A percentile compares a stretch with the other conserved stretches of the same genome.
Conservation (phyloP, 2,329 filamentous ascomycete species). For the Fusarium oxysporum region DNA sequence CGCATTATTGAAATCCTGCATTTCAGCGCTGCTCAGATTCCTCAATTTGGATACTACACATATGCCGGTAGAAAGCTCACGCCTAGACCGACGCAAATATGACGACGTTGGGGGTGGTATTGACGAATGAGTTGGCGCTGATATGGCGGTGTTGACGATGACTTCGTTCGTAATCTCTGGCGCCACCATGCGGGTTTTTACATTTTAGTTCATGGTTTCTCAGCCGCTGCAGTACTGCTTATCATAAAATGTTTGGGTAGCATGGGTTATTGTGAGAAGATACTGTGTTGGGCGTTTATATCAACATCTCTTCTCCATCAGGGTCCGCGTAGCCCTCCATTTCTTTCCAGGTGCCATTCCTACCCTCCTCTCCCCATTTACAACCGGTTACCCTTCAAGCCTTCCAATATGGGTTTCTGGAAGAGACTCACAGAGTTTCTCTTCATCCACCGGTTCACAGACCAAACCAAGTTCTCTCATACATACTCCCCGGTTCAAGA, state of each 20-base stretch:
- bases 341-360: background rate
- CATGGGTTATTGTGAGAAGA: background rate
- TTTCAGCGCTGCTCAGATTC: background rate
- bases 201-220: background rate
- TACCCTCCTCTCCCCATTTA: background rate
- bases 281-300: background rate
- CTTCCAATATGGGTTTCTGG: background rate
- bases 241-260: background rate
- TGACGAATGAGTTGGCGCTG: background rate
- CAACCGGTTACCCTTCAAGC: background rate
- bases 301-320: background rate
- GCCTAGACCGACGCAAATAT: background rate
- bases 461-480: background rate
- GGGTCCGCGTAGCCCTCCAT: background rate
- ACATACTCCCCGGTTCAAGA: background rate
- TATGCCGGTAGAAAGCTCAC: background rate
- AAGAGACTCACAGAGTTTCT: constrained; percentile 8
- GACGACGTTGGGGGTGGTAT: background rate
- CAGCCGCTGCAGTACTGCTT: background rate
- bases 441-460: background rate
- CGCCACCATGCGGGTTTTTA: background rate
- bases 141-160: background rate
- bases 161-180: background rate
- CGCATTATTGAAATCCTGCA: background rate
- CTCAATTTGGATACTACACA: background rate